Evolutionary conservation across 2,329 filamentous ascomycete species (phyloP), one percentile per base, ranked within the genome.

Genomic region (Ophiognomonia clavigignenti-juglandacearum): DNA sequence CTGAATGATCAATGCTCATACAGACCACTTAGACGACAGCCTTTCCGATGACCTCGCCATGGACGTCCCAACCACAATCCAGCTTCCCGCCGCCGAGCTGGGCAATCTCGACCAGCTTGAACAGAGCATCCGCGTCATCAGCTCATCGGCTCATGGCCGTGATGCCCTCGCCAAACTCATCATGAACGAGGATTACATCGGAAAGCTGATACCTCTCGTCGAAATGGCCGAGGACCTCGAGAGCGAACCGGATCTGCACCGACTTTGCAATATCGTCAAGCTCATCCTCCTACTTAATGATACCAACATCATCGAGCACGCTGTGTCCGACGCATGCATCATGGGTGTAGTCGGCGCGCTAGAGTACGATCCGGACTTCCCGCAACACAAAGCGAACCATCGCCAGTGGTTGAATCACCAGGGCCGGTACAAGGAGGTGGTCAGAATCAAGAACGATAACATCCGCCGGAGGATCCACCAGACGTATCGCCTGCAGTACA

Each of bases 351-450:
- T 98, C 31, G 93, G 93, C 51, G 93, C 93, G 20, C 73, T 98
- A 53, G 93, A 98, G 72, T 98, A 97, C 69, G 93, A 98, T 59
- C 92, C 93, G 1, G 93, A 98, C 66, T 98, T 97, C 59, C 93
- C 93, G 6, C 90, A 86, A 50, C 93, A 97, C 74, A 97, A 96
- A 65, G 92, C 93, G 20, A 97, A 97, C 61, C 93, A 98, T 63
- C 83, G 93, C 49, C 88, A 93, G 61, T 98, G 95, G 75, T 76
- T 98, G 45, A 83, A 85, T 52, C 89, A 93, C 62, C 82, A 90
- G 59, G 88, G 88, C 18, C 85, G 90, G 57, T 98, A 90, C 66
- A 97, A 96, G 66, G 92, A 98, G 71, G 93, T 98, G 11, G 91
- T 98, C 16, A 85, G 81, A 45, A 96, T 98, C 57, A 85, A 91